Conservation (phyloP, 2,329 filamentous ascomycete genomes). For the Neofusicoccum kwambonambiense region DNA sequence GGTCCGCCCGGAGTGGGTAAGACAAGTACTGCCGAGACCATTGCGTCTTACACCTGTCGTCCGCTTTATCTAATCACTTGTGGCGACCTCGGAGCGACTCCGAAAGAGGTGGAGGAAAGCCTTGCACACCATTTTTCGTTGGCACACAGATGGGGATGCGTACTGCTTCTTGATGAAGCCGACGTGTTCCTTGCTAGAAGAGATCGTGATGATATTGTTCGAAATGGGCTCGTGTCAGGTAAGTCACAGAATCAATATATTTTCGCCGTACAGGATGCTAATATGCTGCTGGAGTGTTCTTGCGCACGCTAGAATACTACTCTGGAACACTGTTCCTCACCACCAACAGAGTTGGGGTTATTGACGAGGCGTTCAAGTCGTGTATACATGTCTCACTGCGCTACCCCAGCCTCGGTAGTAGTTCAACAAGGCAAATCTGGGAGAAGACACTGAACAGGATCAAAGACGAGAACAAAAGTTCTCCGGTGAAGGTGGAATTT, state of each 20-base stretch:
- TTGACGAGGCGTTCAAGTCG: slow-evolving; percentile 22
- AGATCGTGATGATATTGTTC: slow-evolving; percentile 46
- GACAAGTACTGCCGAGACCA: background rate
- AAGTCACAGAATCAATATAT: background rate
- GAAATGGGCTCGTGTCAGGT: slow-evolving; percentile 23
- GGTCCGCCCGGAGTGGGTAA: background rate
- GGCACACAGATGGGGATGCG: slow-evolving; percentile 16
- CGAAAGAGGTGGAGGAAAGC: slow-evolving; percentile 18
- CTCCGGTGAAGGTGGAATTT: slow-evolving; percentile 2
- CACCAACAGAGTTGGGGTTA: slow-evolving; percentile 33
- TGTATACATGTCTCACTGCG: slow-evolving; percentile 8
- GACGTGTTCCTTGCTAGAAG: slow-evolving; percentile 54
- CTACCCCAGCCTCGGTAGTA: slow-evolving; percentile 8
- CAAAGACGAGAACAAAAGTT: background rate
- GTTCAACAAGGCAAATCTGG: background rate
- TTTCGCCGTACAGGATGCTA: background rate
- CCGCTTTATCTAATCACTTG: background rate
- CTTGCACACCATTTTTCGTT: slow-evolving; percentile 19
- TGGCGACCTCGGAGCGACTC: slow-evolving; percentile 19
- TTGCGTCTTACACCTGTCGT: background rate
- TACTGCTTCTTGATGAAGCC: slow-evolving; percentile 28
- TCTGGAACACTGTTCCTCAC: slow-evolving; percentile 35
- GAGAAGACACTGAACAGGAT: background rate
- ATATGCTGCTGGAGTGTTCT: slow-evolving; percentile 12
- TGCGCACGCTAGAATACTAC: slow-evolving; percentile 9